phyloP scores from a whole-genome alignment of 805 yeast species.

The Candida hispaniensis region DNA sequence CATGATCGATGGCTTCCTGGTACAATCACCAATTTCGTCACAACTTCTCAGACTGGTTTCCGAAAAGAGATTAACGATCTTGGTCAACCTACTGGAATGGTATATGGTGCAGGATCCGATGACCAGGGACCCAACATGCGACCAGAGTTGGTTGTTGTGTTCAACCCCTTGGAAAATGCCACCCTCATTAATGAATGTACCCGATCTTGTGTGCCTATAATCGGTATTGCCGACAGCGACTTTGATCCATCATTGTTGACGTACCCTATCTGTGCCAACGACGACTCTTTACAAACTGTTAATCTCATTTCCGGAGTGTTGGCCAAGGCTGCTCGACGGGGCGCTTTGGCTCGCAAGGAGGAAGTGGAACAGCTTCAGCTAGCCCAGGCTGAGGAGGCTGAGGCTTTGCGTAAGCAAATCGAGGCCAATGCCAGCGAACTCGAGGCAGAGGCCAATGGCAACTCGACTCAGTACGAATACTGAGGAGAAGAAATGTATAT shows the following conservation, averaged over 20 bases:
- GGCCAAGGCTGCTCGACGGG: conserved; percentile 75
- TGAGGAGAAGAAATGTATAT: no score
- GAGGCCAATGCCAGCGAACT: no score
- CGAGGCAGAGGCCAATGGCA: no score
- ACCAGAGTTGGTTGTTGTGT: conserved; percentile 79
- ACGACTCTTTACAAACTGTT: conserved; percentile 75
- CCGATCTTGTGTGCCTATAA: conserved; percentile 75
- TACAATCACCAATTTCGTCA: conserved; percentile 74
- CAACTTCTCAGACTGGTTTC: conserved; percentile 47
- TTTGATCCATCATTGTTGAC: conserved; percentile 82
- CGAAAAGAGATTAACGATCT: conserved; percentile 48
- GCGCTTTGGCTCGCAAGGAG: no score
- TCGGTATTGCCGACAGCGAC: conserved; percentile 90
- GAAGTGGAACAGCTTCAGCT: no score
- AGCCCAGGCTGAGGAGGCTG: no score
- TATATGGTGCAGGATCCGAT: conserved; percentile 3
- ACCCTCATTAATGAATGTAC: conserved; percentile 74
- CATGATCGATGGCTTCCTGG: conserved; percentile 90
- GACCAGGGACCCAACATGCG: conserved; percentile 46
- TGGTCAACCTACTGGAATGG: conserved; percentile 44
- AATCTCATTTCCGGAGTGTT: conserved; percentile 73
- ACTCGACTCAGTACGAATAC: no score
- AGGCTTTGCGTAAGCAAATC: no score
- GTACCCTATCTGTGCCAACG: conserved; percentile 94
- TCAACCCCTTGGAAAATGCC: conserved; percentile 82